Evolutionary conservation across 768 basidiomycete genomes (phyloP).

Genomic region (Artomyces pyxidatus): DNA sequence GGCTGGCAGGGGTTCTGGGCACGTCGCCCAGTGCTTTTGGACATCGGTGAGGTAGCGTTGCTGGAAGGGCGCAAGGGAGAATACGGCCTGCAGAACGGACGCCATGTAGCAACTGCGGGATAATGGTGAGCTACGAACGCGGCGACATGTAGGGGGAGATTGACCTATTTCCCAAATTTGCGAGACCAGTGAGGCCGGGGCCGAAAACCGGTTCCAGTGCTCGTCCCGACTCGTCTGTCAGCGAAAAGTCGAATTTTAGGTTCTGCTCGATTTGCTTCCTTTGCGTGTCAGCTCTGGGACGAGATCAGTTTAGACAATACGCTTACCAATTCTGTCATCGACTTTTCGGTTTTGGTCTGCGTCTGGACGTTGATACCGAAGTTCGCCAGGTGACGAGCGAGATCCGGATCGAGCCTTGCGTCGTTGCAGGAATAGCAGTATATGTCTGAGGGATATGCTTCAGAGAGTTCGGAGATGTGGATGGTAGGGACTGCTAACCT

Average conservation of each 20-base stretch:
- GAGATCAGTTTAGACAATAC: background rate
- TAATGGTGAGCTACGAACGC: too few relatives aligned
- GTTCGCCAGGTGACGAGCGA: slow-evolving; percentile 61
- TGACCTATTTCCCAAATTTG: slow-evolving; percentile 88
- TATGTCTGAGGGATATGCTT: slow-evolving; percentile 47
- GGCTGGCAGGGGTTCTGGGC: slow-evolving; percentile 63
- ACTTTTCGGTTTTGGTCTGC: slow-evolving; percentile 90
- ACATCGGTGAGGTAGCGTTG: slow-evolving; percentile 53
- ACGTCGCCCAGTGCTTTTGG: slow-evolving; percentile 47
- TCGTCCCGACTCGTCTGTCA: slow-evolving; percentile 79
- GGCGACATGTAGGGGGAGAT: too few relatives aligned
- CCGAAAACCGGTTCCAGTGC: slow-evolving; percentile 87
- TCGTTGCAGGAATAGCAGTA: slow-evolving; percentile 94
- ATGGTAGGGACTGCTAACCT: slow-evolving; percentile 40
- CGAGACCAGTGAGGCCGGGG: slow-evolving; percentile 78
- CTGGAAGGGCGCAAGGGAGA: slow-evolving; percentile 73
- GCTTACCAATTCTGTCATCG: slow-evolving; percentile 87
- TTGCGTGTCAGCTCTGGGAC: too few relatives aligned
- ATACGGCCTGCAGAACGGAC: slow-evolving; percentile 81
- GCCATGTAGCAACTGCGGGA: slow-evolving; percentile 88
- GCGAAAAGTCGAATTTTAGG: slow-evolving; percentile 86
- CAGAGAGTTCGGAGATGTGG: background rate
- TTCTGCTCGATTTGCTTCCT: slow-evolving; percentile 95
- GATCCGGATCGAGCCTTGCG: slow-evolving; percentile 65
- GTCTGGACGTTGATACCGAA: slow-evolving; percentile 85